phyloP scores from a whole-genome alignment of 2,329 filamentous ascomycete genomes.

The Epichloe bromicola region DNA sequence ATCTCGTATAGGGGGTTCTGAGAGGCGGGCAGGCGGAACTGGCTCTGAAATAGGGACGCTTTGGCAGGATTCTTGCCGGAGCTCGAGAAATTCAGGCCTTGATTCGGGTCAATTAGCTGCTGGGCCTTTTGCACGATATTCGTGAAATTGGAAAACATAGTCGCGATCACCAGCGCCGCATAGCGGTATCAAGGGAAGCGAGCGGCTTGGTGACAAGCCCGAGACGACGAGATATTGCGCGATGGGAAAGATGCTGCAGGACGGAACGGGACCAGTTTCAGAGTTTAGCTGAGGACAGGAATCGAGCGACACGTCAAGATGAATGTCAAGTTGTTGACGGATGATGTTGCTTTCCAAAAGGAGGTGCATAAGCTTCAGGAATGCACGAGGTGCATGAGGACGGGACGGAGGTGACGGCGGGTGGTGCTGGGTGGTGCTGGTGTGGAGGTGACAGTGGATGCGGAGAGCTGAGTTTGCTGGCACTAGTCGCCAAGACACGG shows the following conservation, averaged over 20 bases:
- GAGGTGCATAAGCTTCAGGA: neutral
- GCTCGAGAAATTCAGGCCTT: constrained; percentile 58
- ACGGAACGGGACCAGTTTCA: neutral
- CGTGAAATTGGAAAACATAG: constrained; percentile 49
- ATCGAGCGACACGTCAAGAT: neutral
- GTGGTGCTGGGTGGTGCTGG: neutral
- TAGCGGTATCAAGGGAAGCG: constrained; percentile 15
- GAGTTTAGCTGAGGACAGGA: neutral
- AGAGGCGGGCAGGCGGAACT: constrained; percentile 86
- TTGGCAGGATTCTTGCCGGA: constrained; percentile 79
- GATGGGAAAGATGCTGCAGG: neutral
- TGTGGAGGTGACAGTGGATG: neutral
- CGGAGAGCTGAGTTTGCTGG: too few relatives aligned
- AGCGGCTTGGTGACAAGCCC: constrained; percentile 2
- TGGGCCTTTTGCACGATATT: constrained; percentile 92
- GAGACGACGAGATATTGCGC: neutral
- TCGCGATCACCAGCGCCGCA: constrained; percentile 28
- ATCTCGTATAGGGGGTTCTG: constrained; percentile 95
- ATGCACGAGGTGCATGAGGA: constrained; percentile 3
- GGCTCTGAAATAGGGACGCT: constrained; percentile 81
- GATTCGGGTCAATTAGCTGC: constrained; percentile 82
- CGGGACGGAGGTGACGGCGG: neutral
- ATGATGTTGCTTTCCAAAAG: neutral
- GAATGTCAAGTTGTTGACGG: neutral
- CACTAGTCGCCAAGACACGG: too few relatives aligned